Evolutionary conservation across 805 yeast genomes (phyloP).

Genomic region (Candida gorgasii): DNA sequence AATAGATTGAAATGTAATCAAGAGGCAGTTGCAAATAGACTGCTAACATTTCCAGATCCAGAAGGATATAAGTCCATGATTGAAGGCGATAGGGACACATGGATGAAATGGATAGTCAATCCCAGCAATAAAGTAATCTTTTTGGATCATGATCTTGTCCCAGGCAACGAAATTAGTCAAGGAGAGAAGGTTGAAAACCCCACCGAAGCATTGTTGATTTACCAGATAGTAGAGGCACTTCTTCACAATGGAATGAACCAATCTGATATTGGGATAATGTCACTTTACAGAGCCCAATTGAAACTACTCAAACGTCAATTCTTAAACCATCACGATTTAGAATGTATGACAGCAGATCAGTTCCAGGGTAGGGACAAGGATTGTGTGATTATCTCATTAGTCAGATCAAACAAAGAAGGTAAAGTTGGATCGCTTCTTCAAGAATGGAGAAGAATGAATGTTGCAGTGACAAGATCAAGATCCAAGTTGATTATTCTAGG

Average conservation of each 20-base stretch:
- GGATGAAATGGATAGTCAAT: slow-evolving; percentile 61
- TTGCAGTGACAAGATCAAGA: slow-evolving; percentile 89
- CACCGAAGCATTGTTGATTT: slow-evolving; percentile 66
- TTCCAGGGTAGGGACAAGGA: slow-evolving; percentile 96
- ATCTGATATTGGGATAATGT: slow-evolving; percentile 77
- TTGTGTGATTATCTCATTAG: slow-evolving; percentile 85
- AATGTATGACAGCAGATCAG: slow-evolving; percentile 89
- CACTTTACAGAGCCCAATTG: slow-evolving; percentile 81
- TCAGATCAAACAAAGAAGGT: slow-evolving; percentile 68
- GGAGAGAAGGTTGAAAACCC: slow-evolving; percentile 75
- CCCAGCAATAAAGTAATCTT: slow-evolving; percentile 67
- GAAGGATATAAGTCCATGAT: slow-evolving; percentile 17
- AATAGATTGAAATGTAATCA: slow-evolving; percentile 78
- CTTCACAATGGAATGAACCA: slow-evolving; percentile 58
- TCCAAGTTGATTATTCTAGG: slow-evolving; percentile 84
- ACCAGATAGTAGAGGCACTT: slow-evolving; percentile 62
- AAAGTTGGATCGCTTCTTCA: slow-evolving; percentile 75
- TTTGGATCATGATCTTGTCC: slow-evolving; percentile 71
- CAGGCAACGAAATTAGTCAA: slow-evolving; percentile 51
- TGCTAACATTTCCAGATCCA: slow-evolving; percentile 49
- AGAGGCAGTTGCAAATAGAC: slow-evolving; percentile 58
- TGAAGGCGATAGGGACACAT: slow-evolving; percentile 24
- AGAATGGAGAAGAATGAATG: slow-evolving; percentile 93
- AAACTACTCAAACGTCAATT: slow-evolving; percentile 35
- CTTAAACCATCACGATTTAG: slow-evolving; percentile 48